Conservation (phyloP, 2,329 filamentous ascomycete species). For the Canariomyces notabilis region DNA sequence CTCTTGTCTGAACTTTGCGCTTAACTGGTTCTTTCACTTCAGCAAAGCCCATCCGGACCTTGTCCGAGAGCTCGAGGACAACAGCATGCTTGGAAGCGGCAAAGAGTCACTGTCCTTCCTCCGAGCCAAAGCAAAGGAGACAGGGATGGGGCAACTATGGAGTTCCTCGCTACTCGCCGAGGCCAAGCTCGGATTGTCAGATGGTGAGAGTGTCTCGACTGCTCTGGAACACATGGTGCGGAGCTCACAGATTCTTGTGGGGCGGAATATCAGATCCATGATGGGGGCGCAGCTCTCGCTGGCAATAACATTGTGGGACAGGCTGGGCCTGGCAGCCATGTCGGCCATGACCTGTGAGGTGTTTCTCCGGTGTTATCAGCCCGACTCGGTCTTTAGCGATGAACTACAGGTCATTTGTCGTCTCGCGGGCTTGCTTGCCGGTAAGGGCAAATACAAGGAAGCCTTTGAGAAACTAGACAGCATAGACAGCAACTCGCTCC, state of each 20-base stretch:
- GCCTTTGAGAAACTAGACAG: constrained; percentile 55
- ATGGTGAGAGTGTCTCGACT: constrained; percentile 58
- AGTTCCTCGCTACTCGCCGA: constrained; percentile 81
- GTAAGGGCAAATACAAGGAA: constrained; percentile 65
- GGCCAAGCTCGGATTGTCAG: constrained; percentile 70
- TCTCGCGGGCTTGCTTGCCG: constrained; percentile 60
- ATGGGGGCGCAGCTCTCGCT: constrained; percentile 71
- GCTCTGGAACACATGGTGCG: constrained; percentile 77
- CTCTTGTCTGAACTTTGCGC: constrained; percentile 86
- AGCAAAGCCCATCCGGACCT: constrained; percentile 76
- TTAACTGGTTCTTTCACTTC: constrained; percentile 95
- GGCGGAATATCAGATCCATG: constrained; percentile 66
- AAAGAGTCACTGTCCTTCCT: constrained; percentile 79
- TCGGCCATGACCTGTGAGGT: constrained; percentile 62
- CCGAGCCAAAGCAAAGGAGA: constrained; percentile 79
- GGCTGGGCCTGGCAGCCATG: constrained; percentile 59
- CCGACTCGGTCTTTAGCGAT: constrained; percentile 63
- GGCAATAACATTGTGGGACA: constrained; percentile 66
- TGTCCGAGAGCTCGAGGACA: constrained; percentile 64
- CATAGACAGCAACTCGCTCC: constrained; percentile 41
- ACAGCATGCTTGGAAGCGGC: constrained; percentile 69
- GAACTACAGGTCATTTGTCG: constrained; percentile 69
- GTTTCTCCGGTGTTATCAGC: constrained; percentile 67
- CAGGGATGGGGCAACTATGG: constrained; percentile 78
- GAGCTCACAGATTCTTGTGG: constrained; percentile 75